phyloP scores from a whole-genome alignment of 1,284 basidiomycete species.

The Cystobasidium sp. region DNA sequence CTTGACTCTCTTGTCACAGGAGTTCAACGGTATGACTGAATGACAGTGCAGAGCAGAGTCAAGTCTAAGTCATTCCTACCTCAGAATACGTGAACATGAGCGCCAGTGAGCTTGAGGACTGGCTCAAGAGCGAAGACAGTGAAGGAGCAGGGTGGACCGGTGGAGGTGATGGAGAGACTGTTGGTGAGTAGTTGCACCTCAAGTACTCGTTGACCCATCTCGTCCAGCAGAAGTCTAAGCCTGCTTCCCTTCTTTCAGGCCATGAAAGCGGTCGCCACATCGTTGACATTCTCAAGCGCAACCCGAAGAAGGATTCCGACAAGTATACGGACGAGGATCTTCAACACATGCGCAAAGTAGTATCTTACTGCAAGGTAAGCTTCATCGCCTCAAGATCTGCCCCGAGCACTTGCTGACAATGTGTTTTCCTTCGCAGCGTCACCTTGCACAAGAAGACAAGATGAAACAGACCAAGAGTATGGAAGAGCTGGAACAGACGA shows the following conservation, averaged over 20 bases:
- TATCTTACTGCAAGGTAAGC: slow-evolving; percentile 56
- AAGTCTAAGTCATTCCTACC: not conserved
- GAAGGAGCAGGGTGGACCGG: slow-evolving; percentile 54
- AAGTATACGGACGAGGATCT: slow-evolving; percentile 58
- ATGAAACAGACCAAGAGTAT: slow-evolving; percentile 55
- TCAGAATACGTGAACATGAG: slow-evolving; percentile 58
- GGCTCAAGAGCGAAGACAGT: slow-evolving; percentile 56
- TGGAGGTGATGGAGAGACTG: slow-evolving; percentile 54
- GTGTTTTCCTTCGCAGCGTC: slow-evolving; percentile 47
- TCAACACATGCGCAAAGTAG: slow-evolving; percentile 57
- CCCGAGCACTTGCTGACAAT: not conserved
- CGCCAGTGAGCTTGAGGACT: slow-evolving; percentile 57
- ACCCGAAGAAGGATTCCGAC: slow-evolving; percentile 56
- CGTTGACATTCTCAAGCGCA: slow-evolving; percentile 57
- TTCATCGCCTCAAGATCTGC: not conserved
- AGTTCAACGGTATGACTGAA: slow-evolving; percentile 55
- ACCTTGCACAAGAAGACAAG: slow-evolving; percentile 57
- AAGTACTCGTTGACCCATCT: not conserved
- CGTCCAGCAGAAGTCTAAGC: not conserved
- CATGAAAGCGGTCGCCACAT: slow-evolving; percentile 57
- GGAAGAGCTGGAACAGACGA: slow-evolving; percentile 57
- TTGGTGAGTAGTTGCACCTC: slow-evolving; percentile 45
- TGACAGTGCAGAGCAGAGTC: not conserved
- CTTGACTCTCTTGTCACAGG: slow-evolving; percentile 18
- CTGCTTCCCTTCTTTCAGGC: slow-evolving; percentile 26